Conservation (phyloP, 2,329 filamentous ascomycete species). For the Tolypocladium paradoxum region DNA sequence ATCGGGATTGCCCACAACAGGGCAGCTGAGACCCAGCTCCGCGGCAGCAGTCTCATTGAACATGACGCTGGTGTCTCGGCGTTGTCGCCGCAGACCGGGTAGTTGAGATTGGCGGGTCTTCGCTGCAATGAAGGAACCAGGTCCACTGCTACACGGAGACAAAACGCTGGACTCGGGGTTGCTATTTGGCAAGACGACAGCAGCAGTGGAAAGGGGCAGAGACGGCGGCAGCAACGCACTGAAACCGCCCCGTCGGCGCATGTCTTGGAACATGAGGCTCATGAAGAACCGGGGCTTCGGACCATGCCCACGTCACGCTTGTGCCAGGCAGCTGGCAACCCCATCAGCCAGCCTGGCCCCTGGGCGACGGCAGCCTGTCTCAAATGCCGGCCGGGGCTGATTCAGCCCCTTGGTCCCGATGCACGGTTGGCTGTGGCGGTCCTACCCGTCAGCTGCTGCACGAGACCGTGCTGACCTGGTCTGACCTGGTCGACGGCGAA, state of each 20-base stretch:
- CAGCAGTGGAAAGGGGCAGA: background rate
- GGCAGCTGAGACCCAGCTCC: conserved; percentile 2
- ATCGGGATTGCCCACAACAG: conserved; percentile 11
- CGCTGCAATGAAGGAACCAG: background rate
- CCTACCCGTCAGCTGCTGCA: background rate
- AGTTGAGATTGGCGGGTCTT: background rate
- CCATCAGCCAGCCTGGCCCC: background rate
- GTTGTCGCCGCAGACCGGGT: background rate
- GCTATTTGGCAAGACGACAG: background rate
- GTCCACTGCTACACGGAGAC: background rate
- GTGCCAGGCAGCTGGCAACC: background rate
- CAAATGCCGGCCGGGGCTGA: background rate
- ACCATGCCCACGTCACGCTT: background rate
- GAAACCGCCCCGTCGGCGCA: background rate
- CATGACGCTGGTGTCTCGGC: background rate
- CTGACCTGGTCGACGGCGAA: background rate
- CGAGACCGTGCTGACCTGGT: too few species aligned
- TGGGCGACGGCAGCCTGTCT: background rate
- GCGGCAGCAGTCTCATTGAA: background rate
- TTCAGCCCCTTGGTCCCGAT: background rate
- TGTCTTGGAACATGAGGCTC: background rate
- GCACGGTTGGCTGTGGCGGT: background rate
- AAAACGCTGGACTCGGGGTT: background rate
- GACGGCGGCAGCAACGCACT: background rate
- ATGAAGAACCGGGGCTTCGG: background rate